Conservation (phyloP, 106 monocot species). For the Dendrobium nobile region DNA sequence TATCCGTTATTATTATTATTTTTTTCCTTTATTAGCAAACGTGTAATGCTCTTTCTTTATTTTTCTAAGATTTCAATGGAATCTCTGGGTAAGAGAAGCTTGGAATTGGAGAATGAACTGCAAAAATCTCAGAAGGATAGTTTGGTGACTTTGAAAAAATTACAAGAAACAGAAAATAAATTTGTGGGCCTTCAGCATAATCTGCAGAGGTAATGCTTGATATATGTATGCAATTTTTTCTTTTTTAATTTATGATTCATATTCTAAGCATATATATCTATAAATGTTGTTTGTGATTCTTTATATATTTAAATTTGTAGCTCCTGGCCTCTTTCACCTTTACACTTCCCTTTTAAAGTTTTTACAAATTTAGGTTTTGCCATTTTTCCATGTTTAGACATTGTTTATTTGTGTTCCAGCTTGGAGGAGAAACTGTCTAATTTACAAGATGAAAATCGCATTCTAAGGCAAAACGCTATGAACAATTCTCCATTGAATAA, state of each 20-base stretch:
- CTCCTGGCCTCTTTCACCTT: background rate
- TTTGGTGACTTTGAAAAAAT: slow-evolving; percentile 47
- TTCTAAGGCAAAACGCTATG: slow-evolving; percentile 68
- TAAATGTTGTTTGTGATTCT: background rate
- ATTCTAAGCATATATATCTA: background rate
- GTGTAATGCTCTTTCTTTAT: background rate
- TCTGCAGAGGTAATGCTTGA: slow-evolving; percentile 49
- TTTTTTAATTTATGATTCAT: background rate
- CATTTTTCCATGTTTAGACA: background rate
- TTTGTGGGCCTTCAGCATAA: slow-evolving; percentile 47
- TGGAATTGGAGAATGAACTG: slow-evolving; percentile 66
- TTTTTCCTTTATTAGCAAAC: background rate
- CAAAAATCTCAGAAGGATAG: slow-evolving; percentile 36
- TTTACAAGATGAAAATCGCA: slow-evolving; percentile 73
- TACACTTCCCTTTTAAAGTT: background rate
- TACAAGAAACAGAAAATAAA: slow-evolving; percentile 60
- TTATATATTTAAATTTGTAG: background rate
- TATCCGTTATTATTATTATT: background rate
- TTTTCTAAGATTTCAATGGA: slow-evolving; percentile 48
- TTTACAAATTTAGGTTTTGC: background rate
- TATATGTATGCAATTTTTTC: background rate
- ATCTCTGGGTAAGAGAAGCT: slow-evolving; percentile 42
- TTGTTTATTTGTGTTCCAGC: slow-evolving; percentile 23
- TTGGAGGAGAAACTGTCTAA: slow-evolving; percentile 74
- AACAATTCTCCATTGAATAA: slow-evolving; percentile 45